A percentile compares a stretch with the other conserved stretches of the same genome.
phyloP scores from a whole-genome alignment of 176 grass and related monocot species.

The Saccharum spontaneum region DNA sequence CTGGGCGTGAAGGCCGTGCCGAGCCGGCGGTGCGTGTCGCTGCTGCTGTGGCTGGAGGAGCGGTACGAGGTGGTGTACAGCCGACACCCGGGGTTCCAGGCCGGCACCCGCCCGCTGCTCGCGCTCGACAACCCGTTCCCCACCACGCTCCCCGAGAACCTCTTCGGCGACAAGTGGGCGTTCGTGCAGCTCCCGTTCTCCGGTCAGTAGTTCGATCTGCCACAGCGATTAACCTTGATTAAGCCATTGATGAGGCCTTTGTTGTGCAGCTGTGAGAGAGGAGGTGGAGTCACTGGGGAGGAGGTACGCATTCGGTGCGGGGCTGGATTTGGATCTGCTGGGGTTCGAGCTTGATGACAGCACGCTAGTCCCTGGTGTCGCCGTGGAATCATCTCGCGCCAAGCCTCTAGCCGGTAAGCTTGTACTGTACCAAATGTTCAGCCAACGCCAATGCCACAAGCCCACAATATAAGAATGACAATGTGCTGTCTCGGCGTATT shows the following conservation, averaged over 20 bases:
- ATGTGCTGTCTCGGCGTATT: background rate
- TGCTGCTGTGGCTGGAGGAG: conserved; percentile 88
- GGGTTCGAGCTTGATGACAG: conserved; percentile 86
- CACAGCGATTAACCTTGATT: background rate
- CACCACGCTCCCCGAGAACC: conserved; percentile 84
- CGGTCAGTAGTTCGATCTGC: conserved; percentile 29
- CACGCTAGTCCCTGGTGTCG: conserved; percentile 77
- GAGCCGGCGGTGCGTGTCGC: conserved; percentile 79
- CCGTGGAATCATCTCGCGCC: conserved; percentile 89
- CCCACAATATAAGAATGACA: background rate
- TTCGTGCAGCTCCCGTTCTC: conserved; percentile 95
- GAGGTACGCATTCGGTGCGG: conserved; percentile 78
- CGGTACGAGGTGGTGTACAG: conserved; percentile 88
- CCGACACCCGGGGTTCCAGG: conserved; percentile 79
- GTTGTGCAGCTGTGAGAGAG: conserved; percentile 69
- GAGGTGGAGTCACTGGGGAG: conserved; percentile 59
- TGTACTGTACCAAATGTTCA: background rate
- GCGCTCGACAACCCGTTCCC: conserved; percentile 92
- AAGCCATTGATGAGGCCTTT: background rate
- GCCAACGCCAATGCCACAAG: background rate
- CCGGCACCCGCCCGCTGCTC: conserved; percentile 79
- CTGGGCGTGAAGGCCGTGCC: conserved; percentile 87
- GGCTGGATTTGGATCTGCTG: conserved; percentile 87
- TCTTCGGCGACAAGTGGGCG: conserved; percentile 91
- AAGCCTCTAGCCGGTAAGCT: conserved; percentile 80